Evolutionary conservation across 1,139 yeast species (phyloP), one percentile per base, ranked within the genome.

Genomic region (Hyphopichia buzzinii): DNA sequence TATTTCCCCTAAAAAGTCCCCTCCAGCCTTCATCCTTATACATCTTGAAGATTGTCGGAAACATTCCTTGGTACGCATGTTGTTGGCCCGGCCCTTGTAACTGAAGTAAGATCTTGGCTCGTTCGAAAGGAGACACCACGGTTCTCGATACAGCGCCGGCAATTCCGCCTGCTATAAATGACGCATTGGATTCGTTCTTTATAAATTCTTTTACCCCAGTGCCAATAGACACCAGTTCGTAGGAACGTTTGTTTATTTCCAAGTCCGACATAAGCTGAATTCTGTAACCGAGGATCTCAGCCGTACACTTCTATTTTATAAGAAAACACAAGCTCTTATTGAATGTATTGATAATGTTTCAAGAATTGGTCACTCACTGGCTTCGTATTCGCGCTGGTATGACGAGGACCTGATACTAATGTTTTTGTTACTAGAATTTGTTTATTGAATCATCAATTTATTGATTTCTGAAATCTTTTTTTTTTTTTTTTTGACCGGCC

Each of bases 121-220:
- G 71, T 57, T 92, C 98, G 59, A 92, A 80, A 1, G 98, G 98
- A 3, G 96, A 86, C 5, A 90, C 97, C 1, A 84, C 90, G 0
- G 98, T 92, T 38, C 98, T 69, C 1, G 95, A 85, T 1, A 89
- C 79, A 1, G 96, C 96, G 4, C 97, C 98, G 0, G 97, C 97
- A 4, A 84, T 64, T 2, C 77, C 76, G 4, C 77, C 77, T 1
- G 76, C 59, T 26, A 71, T 48, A 26, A 92, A 77, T 6, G 96
- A 83, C 2, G 88, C 74, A 39, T 68, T 67, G 28, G 78, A 64
- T 34, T 77, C 81, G 33, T 64, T 59, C 42, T 73, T 74, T 30
- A 77, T 43, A 43, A 61, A 56, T 21, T 39, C 32, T 45, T 69
- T 71, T 35, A 49, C 25, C 17, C 44, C 42, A 15, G 21, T 28